Conservation (phyloP, 2,329 filamentous ascomycete genomes). For the Salinomyces thailandicus region DNA sequence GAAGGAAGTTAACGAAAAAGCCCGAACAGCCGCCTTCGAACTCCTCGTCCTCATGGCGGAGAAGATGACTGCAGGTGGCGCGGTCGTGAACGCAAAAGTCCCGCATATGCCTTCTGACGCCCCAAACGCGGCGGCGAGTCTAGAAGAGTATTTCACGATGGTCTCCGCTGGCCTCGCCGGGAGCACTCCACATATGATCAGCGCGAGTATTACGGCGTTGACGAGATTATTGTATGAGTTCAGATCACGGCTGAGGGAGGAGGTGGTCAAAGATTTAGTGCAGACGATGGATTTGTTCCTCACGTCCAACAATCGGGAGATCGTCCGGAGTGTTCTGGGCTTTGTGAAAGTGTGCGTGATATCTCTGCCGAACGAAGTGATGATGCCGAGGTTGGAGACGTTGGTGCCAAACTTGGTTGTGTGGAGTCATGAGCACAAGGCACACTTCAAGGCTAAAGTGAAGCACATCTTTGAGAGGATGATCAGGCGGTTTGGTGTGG, state of each 20-base stretch:
- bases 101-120: slow-evolving; percentile 74
- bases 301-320: slow-evolving; percentile 91
- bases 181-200: slow-evolving; percentile 92
- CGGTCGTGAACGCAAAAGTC: slow-evolving; percentile 77
- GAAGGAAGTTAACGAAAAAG: slow-evolving; percentile 96
- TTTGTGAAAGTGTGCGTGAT: slow-evolving; percentile 96
- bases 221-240: slow-evolving; percentile 92
- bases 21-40: slow-evolving; percentile 79
- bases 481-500: slow-evolving; percentile 80
- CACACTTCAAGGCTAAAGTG: slow-evolving; percentile 90
- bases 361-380: slow-evolving; percentile 65
- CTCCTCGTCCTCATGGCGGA: slow-evolving; percentile 81
- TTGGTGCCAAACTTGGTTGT: slow-evolving; percentile 85
- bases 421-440: slow-evolving; percentile 97
- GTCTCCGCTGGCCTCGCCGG: slow-evolving; percentile 90
- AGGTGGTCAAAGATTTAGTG: slow-evolving; percentile 72
- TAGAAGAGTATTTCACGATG: slow-evolving; percentile 98
- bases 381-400: slow-evolving; percentile 64
- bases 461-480: slow-evolving; percentile 96
- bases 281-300: slow-evolving; percentile 94
- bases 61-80: slow-evolving; percentile 63
- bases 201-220: slow-evolving; percentile 88
- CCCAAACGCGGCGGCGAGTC: slow-evolving; percentile 62
- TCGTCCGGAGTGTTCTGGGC: slow-evolving; percentile 85
- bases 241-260: slow-evolving; percentile 55